Base-by-base conservation (phyloP, 2,329 filamentous ascomycete genomes). In the Cytospora piceae region DNA sequence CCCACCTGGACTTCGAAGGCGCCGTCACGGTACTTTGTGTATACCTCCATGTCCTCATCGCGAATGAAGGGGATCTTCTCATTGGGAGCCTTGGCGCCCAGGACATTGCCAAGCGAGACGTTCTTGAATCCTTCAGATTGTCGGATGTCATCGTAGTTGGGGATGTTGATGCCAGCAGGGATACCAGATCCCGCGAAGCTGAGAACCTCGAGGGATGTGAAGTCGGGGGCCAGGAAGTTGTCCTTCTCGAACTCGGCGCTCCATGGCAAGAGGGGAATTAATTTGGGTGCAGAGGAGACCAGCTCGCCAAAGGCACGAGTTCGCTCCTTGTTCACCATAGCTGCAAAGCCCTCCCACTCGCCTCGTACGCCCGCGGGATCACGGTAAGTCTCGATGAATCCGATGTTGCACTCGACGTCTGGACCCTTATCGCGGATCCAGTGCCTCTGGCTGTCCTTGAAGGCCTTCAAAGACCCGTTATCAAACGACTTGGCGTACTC, bases 1-100 rank as follows among this genome's bases (percentile, higher is more conserved):
- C 94, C 94, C 58, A 99, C 94, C 78, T 98, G 94, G 2, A 97
- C 93, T 77, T 98, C 94, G 72, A 98, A 98, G 0, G 94, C 90
- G 8, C 87, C 85, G 72, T 97, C 94, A 14, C 93, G 91, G 77
- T 92, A 93, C 74, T 91, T 90, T 71, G 90, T 86, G 77, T 90
- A 98, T 5, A 96, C 75, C 2, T 87, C 86, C 27, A 95, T 83
- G 72, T 98, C 94, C 54, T 86, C 83, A 2, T 91, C 87, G 17
- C 87, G 84, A 73, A 99, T 93, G 79, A 98, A 97, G 0, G 94
- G 94, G 32, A 97, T 91, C 71, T 91, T 91, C 81, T 98, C 94
- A 73, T 97, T 90, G 0, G 94, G 92, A 0, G 93, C 91, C 80
- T 96, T 96, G 17, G 95, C 95, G 69, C 89, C 91, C 39, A 98